phyloP scores from a whole-genome alignment of 129 eudicot species.

The Flaveria brownii region DNA sequence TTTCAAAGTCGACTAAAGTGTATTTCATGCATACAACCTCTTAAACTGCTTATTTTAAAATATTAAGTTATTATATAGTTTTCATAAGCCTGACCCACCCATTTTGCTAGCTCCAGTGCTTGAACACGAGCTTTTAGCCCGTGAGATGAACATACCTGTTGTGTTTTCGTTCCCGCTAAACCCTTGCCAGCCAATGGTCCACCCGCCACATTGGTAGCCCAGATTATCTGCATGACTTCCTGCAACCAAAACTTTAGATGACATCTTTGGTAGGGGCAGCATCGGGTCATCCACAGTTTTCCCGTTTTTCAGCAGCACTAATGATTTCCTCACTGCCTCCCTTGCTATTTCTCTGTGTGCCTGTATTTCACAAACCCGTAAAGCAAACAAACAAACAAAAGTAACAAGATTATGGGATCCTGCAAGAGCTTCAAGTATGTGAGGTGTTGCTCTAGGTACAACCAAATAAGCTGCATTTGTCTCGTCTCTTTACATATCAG shows the following conservation, averaged over 20 bases:
- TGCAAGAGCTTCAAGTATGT: too few relatives aligned
- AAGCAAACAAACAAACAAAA: background rate
- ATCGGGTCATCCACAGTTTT: slow-evolving; percentile 38
- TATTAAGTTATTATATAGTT: background rate
- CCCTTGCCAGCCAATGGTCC: slow-evolving; percentile 84
- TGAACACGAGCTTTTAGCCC: background rate
- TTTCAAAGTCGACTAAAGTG: too few relatives aligned
- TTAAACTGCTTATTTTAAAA: background rate
- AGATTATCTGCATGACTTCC: slow-evolving; percentile 75
- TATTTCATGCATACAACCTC: slow-evolving; percentile 3
- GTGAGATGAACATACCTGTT: slow-evolving; percentile 36
- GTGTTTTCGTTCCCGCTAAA: slow-evolving; percentile 58
- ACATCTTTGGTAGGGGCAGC: slow-evolving; percentile 59
- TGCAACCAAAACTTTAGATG: slow-evolving; percentile 56
- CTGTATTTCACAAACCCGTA: slow-evolving; percentile 30
- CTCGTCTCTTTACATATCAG: too few relatives aligned
- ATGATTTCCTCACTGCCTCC: slow-evolving; percentile 66
- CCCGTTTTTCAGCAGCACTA: slow-evolving; percentile 66
- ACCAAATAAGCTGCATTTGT: too few relatives aligned
- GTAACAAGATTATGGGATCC: background rate
- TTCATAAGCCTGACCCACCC: background rate
- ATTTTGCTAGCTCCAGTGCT: background rate
- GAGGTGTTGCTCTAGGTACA: too few relatives aligned
- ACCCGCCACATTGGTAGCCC: slow-evolving; percentile 78
- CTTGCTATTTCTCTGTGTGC: slow-evolving; percentile 63